Evolutionary conservation across 179 eudicot genomes (phyloP).

Genomic region (Silene coronaria): DNA sequence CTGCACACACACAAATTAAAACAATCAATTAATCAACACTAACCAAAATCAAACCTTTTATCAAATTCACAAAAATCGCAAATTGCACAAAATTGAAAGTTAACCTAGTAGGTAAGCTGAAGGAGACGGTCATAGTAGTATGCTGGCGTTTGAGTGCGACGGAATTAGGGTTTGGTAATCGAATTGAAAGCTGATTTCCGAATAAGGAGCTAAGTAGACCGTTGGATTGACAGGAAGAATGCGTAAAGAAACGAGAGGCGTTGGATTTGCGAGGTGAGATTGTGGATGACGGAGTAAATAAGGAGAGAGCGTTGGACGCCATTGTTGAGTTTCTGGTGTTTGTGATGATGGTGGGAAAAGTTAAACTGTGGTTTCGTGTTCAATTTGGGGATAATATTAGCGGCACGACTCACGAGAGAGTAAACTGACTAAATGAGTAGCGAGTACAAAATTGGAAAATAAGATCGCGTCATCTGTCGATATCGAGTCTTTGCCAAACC

Average conservation of each 20-base stretch:
- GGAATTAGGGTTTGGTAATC: slow-evolving; percentile 25
- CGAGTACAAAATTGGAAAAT: background rate
- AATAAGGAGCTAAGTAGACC: slow-evolving; percentile 30
- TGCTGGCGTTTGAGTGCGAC: slow-evolving; percentile 33
- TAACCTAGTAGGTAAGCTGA: slow-evolving; percentile 59
- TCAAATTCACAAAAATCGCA: background rate
- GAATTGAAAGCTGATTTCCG: slow-evolving; percentile 47
- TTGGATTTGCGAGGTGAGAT: slow-evolving; percentile 30
- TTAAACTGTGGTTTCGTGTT: background rate
- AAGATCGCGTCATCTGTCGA: no score
- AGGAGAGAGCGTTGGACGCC: slow-evolving; percentile 51
- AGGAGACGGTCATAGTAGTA: slow-evolving; percentile 46
- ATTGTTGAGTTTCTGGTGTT: slow-evolving; percentile 20
- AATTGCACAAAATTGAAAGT: background rate
- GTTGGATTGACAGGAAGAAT: slow-evolving; percentile 19
- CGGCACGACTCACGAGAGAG: no score
- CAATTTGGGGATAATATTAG: no score
- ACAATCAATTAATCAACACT: slow-evolving; percentile 6
- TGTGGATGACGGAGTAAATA: slow-evolving; percentile 34
- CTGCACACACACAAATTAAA: slow-evolving; percentile 40
- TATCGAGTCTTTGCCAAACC: no score
- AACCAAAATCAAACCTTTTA: background rate
- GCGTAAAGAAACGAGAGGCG: background rate
- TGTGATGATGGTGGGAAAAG: background rate
- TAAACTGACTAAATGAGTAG: background rate